phyloP scores from a whole-genome alignment of 306 rosid species.

The Corylus heterophylla region DNA sequence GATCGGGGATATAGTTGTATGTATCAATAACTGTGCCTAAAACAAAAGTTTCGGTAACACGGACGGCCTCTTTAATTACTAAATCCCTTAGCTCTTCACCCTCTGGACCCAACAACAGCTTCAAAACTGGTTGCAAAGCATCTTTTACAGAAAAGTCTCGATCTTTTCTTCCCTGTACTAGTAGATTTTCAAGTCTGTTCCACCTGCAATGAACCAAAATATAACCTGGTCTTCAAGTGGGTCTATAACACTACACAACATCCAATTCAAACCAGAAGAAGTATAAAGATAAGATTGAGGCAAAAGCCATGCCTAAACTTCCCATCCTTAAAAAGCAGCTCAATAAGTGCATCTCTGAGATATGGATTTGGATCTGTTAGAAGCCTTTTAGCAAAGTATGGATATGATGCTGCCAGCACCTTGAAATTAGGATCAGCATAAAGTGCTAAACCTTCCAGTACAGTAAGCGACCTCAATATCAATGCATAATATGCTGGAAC shows the following conservation, averaged over 20 bases:
- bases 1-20: constrained; percentile 58
- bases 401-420: constrained; percentile 98
- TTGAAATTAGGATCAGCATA: constrained; percentile 95
- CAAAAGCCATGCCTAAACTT: constrained; percentile 68
- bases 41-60: constrained; percentile 81
- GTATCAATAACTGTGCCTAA: constrained; percentile 59
- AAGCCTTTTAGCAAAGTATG: constrained; percentile 95
- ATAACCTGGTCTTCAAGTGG: constrained; percentile 38
- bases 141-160: constrained; percentile 87
- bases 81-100: constrained; percentile 72
- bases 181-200: constrained; percentile 88
- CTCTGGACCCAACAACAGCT: constrained; percentile 79
- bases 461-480: constrained; percentile 89
- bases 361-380: constrained; percentile 97
- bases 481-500: constrained; percentile 95
- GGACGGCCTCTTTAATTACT: constrained; percentile 81
- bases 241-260: constrained; percentile 18
- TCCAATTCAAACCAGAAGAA: constrained; percentile 15
- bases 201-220: constrained; percentile 58
- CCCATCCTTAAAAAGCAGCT: constrained; percentile 88
- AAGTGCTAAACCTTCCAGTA: constrained; percentile 92
- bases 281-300: constrained; percentile 21
- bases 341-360: constrained; percentile 92
- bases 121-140: constrained; percentile 85
- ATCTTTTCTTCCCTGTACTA: constrained; percentile 82